Base-by-base conservation (phyloP, 1,139 yeast genomes). In the Geotrichum histeridarum region DNA sequence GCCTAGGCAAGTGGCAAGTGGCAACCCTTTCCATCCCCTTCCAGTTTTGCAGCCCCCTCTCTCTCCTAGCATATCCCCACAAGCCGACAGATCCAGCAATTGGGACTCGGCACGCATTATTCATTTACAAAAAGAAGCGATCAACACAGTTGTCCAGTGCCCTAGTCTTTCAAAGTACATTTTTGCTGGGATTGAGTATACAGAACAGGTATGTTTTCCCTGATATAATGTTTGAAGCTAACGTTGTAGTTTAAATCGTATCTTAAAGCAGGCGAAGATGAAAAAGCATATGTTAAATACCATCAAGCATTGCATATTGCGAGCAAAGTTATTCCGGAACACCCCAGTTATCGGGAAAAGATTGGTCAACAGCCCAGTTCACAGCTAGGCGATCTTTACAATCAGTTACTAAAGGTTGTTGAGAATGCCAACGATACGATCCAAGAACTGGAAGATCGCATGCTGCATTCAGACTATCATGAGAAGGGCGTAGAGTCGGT, bases 231-330 rank as follows among this genome's bases (percentile, higher is more conserved):
- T 45, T 36, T 4, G n/a, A 9, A 22, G 18, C 17, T 33, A 41
- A 12, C 22, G 6, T 15, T 48, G 8, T 47, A 41, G 55, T 48
- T 15, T 39, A 39, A 41, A 32, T 38, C 32, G 35, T 42, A 11
- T 36, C 15, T n/a, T 8, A 12, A 36, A 14, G 44, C 44, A 15
- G 58, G 56, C 15, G 48, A 51, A n/a, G 38, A 42, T 31, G 59
- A 54, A 32, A 42, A 43, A 42, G 61, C 60, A 8, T 52, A 53
- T 18, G 41, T 50, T 17, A 41, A 51, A 12, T 55, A 48, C 43
- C 42, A 53, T 18, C 55, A 55, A 35, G 53, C 59, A 6, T 43
- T 47, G 35, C 49, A 44, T 17, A 48, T 60, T 17, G 36, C 60
- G 31, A 36, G 42, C 22, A 51, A 52, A 31, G 15, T 55, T 11